Evolutionary conservation across 2,329 filamentous ascomycete genomes (phyloP).

Genomic region (Colletotrichum kahawae): DNA sequence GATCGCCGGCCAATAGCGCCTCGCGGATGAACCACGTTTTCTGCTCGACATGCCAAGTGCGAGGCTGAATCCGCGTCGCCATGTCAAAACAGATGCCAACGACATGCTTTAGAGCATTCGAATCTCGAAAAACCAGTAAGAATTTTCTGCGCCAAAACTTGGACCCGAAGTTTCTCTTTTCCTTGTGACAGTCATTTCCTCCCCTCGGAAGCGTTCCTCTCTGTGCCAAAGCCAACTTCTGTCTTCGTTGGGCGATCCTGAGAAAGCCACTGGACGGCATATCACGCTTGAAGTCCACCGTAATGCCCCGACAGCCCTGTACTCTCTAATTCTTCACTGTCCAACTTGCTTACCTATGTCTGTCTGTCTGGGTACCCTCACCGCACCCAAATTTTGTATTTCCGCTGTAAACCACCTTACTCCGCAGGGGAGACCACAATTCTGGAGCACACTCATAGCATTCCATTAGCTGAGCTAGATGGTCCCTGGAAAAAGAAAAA

Average conservation of each 20-base stretch:
- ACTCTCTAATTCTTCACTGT: not conserved
- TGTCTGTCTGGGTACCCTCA: not conserved
- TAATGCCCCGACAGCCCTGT: not conserved
- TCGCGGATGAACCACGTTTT: conserved; percentile 26
- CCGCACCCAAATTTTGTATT: not conserved
- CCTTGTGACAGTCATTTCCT: not conserved
- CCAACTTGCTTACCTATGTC: not conserved
- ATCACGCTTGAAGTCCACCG: not conserved
- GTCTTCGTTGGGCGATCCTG: not conserved
- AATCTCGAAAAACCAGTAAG: not conserved
- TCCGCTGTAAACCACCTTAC: too few relatives aligned
- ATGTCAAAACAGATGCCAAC: not conserved
- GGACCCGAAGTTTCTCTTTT: not conserved
- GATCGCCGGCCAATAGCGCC: conserved; percentile 23
- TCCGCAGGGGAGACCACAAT: too few relatives aligned
- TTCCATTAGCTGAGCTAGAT: not conserved
- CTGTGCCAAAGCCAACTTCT: not conserved
- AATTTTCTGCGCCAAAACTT: not conserved
- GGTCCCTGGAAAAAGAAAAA: not conserved
- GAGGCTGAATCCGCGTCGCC: conserved; percentile 25
- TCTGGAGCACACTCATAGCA: not conserved
- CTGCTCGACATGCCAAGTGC: conserved; percentile 26
- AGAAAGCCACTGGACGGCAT: not conserved
- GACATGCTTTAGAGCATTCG: not conserved
- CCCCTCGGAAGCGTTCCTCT: not conserved